These are phyloP conservation scores for Trypanosoma lewisi DNA, from an alignment of 208 protist genomes.

Conservation along the genomic window DNA sequence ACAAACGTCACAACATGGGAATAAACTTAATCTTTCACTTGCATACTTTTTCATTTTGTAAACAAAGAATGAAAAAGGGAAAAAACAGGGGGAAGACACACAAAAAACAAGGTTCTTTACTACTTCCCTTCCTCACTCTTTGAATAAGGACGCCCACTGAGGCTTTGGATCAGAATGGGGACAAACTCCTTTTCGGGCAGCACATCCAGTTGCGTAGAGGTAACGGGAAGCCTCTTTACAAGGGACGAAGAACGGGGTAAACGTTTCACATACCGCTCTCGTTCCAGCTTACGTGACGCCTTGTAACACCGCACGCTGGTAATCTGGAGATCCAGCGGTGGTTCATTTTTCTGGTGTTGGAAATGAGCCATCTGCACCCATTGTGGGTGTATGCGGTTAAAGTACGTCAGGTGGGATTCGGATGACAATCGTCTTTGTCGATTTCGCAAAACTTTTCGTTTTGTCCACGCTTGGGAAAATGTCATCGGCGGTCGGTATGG, in stretches of 20 bases:
- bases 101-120: too few species aligned
- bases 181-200: background rate
- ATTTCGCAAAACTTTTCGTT: background rate
- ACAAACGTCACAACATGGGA: conserved; percentile 1
- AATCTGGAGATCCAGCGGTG: background rate
- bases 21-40: too few species aligned
- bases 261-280: conserved; percentile 4
- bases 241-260: background rate
- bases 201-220: background rate
- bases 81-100: too few species aligned
- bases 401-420: background rate
- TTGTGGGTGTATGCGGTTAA: background rate
- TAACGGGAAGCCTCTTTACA: background rate
- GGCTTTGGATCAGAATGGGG: background rate
- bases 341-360: background rate
- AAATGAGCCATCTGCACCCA: background rate
- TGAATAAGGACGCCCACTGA: background rate
- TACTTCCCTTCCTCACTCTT: background rate
- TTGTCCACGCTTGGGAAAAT: too few species aligned
- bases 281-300: background rate
- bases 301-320: background rate
- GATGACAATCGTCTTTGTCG: background rate
- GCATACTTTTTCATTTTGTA: too few species aligned
- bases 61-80: too few species aligned
- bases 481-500: too few species aligned